phyloP scores from a whole-genome alignment of 2,329 filamentous ascomycete species.

The Ceratocystis lukuohia region DNA sequence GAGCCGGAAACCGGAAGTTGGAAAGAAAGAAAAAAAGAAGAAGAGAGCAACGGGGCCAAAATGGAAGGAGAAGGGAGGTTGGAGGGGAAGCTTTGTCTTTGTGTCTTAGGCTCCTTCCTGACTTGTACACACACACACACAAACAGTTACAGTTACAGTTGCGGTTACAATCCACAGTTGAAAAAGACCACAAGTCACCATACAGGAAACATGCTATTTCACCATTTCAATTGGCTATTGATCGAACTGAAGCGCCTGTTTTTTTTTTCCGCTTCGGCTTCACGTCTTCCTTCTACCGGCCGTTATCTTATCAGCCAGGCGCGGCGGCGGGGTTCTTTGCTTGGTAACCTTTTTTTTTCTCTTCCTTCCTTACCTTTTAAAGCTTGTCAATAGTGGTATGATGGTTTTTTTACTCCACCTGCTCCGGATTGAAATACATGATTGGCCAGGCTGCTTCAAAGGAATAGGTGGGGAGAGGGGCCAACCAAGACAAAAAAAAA shows the following conservation, averaged over 20 bases:
- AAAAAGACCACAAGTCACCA: too few species aligned
- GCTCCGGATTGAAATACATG: neutral
- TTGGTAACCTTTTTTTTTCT: neutral
- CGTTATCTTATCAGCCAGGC: conserved; percentile 17
- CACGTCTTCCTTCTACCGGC: neutral
- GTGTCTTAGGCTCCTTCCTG: neutral
- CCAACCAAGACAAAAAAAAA: neutral
- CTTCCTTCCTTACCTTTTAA: neutral
- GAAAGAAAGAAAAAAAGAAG: neutral
- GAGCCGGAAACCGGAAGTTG: neutral
- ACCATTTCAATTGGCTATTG: neutral
- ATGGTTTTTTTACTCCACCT: neutral
- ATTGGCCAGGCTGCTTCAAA: conserved; percentile 8
- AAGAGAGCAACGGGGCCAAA: neutral
- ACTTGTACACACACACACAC: neutral
- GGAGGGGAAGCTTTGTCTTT: neutral
- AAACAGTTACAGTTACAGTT: too few species aligned
- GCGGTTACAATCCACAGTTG: too few species aligned
- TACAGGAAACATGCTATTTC: too few species aligned
- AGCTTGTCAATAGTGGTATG: neutral
- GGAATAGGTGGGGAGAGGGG: neutral
- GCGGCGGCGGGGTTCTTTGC: conserved; percentile 4
- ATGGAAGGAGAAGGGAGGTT: neutral
- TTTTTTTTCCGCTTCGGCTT: neutral
- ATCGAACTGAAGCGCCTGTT: too few species aligned